Evolutionary conservation across 495 filamentous ascomycete genomes (phyloP).

Genomic region (Podospora pseudoanserina): DNA sequence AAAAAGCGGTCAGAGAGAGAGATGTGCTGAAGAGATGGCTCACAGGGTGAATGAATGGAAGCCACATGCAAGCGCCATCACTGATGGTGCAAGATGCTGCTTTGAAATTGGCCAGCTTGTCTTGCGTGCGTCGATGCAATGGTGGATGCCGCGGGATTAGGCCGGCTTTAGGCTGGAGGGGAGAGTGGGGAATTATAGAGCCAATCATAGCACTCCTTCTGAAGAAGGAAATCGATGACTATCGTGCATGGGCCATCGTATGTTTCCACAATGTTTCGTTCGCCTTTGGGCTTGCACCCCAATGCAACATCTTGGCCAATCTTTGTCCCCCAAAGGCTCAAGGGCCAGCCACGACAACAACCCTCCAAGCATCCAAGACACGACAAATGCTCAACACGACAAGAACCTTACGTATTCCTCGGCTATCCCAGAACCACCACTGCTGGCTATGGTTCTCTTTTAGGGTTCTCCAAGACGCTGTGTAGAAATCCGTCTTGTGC

Average conservation of each 20-base stretch:
- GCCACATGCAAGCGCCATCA: slow-evolving; percentile 10
- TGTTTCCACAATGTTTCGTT: background rate
- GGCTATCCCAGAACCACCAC: background rate
- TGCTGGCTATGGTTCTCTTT: background rate
- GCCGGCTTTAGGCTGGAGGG: background rate
- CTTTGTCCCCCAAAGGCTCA: background rate
- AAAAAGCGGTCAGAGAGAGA: background rate
- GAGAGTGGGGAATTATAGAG: background rate
- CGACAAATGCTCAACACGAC: background rate
- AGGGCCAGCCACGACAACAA: background rate
- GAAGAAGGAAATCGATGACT: slow-evolving; percentile 10
- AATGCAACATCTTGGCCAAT: slow-evolving; percentile 1
- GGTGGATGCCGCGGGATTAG: background rate
- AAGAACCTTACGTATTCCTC: background rate
- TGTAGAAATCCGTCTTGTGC: background rate
- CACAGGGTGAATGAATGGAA: background rate
- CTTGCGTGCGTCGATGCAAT: background rate
- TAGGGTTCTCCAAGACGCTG: background rate
- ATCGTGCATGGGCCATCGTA: slow-evolving; percentile 7
- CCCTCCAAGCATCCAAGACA: too few species aligned
- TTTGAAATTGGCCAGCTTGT: background rate
- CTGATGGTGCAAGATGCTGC: background rate
- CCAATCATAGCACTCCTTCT: slow-evolving; percentile 11
- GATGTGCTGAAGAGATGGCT: background rate
- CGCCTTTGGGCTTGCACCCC: background rate